Conservation (phyloP, 495 filamentous ascomycete species). For the Mycothermus thermophilus region DNA sequence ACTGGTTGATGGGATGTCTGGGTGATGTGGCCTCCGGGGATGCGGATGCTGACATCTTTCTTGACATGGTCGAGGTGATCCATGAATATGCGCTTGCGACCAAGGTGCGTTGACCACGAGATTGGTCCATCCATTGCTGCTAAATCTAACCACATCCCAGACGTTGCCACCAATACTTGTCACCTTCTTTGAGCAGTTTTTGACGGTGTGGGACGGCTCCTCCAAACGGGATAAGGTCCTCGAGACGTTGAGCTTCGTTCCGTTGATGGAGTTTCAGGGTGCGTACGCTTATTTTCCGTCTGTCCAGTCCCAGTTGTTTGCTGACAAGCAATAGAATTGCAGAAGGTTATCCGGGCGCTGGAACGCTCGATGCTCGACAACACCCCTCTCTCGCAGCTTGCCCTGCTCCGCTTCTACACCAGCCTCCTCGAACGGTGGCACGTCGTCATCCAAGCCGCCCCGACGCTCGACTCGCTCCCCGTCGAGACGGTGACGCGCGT, state of each 20-base stretch:
- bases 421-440: slow-evolving; percentile 58
- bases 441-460: slow-evolving; percentile 23
- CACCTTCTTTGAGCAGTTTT: slow-evolving; percentile 48
- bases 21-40: slow-evolving; percentile 43
- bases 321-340: slow-evolving; percentile 30
- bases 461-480: slow-evolving; percentile 13
- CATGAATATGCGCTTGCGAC: slow-evolving; percentile 45
- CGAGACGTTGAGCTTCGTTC: slow-evolving; percentile 49
- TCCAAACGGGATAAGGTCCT: slow-evolving; percentile 46
- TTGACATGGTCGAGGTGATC: slow-evolving; percentile 44
- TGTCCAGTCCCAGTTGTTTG: background rate
- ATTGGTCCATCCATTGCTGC: no score
- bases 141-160: slow-evolving; percentile 25
- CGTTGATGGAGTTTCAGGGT: slow-evolving; percentile 46
- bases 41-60: slow-evolving; percentile 32
- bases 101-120: slow-evolving; percentile 40
- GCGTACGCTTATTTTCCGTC: slow-evolving; percentile 6
- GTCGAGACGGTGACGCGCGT: slow-evolving; percentile 31
- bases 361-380: slow-evolving; percentile 45
- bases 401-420: slow-evolving; percentile 57
- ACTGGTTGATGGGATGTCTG: slow-evolving; percentile 51
- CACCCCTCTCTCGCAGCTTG: slow-evolving; percentile 33
- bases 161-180: slow-evolving; percentile 44
- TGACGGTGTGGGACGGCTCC: slow-evolving; percentile 55
- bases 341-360: no score